Percentiles rank a stretch among this genome's conserved stretches.
Conservation (phyloP, 305 asterid genomes). For the Fraxinus paxiana region DNA sequence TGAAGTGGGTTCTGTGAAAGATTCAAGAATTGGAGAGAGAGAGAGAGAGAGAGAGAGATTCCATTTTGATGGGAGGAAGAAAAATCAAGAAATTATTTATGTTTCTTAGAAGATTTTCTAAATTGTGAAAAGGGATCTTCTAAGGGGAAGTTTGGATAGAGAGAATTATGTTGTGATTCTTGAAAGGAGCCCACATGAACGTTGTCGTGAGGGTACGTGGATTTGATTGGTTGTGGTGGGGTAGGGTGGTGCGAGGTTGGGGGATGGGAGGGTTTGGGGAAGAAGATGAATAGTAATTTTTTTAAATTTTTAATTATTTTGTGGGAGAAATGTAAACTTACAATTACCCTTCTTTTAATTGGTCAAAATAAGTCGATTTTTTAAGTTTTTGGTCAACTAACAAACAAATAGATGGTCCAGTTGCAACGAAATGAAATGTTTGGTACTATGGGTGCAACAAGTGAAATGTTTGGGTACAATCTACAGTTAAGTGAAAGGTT, state of each 20-base stretch:
- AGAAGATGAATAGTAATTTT: background rate
- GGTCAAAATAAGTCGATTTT: background rate
- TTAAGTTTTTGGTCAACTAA: background rate
- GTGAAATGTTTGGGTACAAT: background rate
- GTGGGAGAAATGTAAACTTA: background rate
- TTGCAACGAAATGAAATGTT: background rate
- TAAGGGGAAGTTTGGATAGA: background rate
- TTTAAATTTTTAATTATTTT: too few species aligned
- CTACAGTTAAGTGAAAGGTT: background rate
- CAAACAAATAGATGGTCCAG: background rate
- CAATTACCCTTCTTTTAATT: background rate
- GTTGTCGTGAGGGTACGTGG: background rate
- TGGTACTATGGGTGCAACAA: background rate
- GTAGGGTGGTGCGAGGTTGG: background rate
- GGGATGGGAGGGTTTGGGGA: background rate
- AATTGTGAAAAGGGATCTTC: background rate
- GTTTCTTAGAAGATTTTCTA: background rate
- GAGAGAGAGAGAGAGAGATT: conserved; percentile 17
- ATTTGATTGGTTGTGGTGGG: background rate
- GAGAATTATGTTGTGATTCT: conserved; percentile 4
- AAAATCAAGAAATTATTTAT: background rate
- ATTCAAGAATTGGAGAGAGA: conserved; percentile 6
- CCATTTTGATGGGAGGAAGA: conserved; percentile 39
- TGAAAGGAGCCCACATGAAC: conserved; percentile 30
- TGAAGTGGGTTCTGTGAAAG: conserved; percentile 36